Percentiles rank a stretch among this genome's conserved stretches.
Evolutionary conservation across 2,329 filamentous ascomycete species (phyloP).

Genomic region (Xylariaceae sp.): DNA sequence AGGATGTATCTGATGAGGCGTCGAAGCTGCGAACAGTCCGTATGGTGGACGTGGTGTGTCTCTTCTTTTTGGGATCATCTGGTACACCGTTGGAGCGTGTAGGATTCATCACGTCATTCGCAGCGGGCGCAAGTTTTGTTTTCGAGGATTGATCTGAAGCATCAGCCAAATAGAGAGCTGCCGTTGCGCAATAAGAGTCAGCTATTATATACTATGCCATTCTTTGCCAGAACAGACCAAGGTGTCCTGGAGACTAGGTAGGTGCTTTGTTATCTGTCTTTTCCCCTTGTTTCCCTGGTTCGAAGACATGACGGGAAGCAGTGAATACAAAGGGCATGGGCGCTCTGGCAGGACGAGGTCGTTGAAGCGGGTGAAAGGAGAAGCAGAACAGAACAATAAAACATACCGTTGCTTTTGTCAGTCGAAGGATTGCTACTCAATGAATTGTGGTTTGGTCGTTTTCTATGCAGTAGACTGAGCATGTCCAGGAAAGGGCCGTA

Average conservation of each 20-base stretch:
- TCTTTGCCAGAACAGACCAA: conserved; percentile 6
- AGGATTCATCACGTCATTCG: conserved; percentile 22
- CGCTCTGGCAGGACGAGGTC: neutral
- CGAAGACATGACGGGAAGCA: neutral
- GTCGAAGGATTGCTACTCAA: neutral
- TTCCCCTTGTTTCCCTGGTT: conserved; percentile 19
- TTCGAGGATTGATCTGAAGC: conserved; percentile 21
- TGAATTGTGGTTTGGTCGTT: conserved; percentile 14
- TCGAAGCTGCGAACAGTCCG: conserved; percentile 54
- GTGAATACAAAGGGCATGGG: neutral
- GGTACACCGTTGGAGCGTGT: conserved; percentile 23
- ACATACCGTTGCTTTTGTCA: conserved; percentile 29
- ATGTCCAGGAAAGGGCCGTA: conserved; percentile 24
- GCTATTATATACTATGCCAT: conserved; percentile 11
- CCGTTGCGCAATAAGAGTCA: conserved; percentile 22
- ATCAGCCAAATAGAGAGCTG: conserved; percentile 20
- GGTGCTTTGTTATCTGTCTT: neutral
- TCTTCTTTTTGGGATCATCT: conserved; percentile 25
- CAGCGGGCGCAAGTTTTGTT: conserved; percentile 22
- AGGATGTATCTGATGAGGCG: conserved; percentile 38
- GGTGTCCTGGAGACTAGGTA: neutral
- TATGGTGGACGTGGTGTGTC: conserved; percentile 42
- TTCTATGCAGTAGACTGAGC: conserved; percentile 32
- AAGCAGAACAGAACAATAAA: conserved; percentile 5
- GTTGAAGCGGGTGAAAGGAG: conserved; percentile 9